Evolutionary conservation across 257 asterid species (phyloP).

Genomic region (Pogostemon cablin): DNA sequence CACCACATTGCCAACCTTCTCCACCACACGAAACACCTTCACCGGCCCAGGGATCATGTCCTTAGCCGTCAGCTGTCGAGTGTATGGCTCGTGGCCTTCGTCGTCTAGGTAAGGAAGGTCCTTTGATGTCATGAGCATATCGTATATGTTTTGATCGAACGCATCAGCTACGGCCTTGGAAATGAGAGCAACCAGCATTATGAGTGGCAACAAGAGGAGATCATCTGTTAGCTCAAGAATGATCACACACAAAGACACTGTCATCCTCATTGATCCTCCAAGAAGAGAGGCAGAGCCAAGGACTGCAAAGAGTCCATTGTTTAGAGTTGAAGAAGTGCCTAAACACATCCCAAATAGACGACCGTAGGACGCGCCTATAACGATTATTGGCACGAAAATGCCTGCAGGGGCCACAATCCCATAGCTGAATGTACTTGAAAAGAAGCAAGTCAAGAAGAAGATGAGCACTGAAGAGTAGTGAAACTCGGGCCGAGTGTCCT

Average conservation of each 20-base stretch:
- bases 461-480: slow-evolving; percentile 58
- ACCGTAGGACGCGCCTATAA: slow-evolving; percentile 91
- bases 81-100: slow-evolving; percentile 70
- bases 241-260: slow-evolving; percentile 79
- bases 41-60: slow-evolving; percentile 82
- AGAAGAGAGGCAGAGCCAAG: slow-evolving; percentile 87
- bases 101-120: slow-evolving; percentile 76
- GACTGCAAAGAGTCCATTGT: slow-evolving; percentile 86
- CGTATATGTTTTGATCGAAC: slow-evolving; percentile 69
- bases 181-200: slow-evolving; percentile 79
- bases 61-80: slow-evolving; percentile 67
- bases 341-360: slow-evolving; percentile 71
- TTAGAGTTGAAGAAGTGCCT: slow-evolving; percentile 59
- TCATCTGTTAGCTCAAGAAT: slow-evolving; percentile 77
- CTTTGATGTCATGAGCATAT: slow-evolving; percentile 63
- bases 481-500: slow-evolving; percentile 69
- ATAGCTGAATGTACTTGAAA: slow-evolving; percentile 73
- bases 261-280: slow-evolving; percentile 90
- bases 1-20: slow-evolving; percentile 69
- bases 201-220: slow-evolving; percentile 65
- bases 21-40: slow-evolving; percentile 58
- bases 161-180: slow-evolving; percentile 83
- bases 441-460: slow-evolving; percentile 67
- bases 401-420: slow-evolving; percentile 85
- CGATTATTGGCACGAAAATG: slow-evolving; percentile 80